Base-by-base conservation (phyloP, 1,284 basidiomycete species). In the Thecaphora frezii region DNA sequence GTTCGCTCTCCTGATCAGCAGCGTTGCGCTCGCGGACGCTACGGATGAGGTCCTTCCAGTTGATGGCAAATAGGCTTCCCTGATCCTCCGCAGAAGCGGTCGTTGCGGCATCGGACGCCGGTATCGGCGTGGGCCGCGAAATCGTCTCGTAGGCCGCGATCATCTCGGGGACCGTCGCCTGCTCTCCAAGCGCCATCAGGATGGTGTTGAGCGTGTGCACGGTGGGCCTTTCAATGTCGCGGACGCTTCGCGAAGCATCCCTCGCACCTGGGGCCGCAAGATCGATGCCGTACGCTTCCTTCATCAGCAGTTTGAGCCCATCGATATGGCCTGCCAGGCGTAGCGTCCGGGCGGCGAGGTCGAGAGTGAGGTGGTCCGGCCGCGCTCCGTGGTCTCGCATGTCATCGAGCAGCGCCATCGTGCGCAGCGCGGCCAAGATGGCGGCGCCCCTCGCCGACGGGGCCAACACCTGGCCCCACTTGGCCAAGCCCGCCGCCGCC, bases 161-260 rank as follows among this genome's bases (percentile, higher is more conserved):
- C 76, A 78, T 78, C 45, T 76, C 63, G 2, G 66, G 58, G n/a
- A 72, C 70, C 2, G 50, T 66, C 18, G 61, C 66, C 42, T 74
- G 71, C 46, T 77, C 75, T n/a, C 75, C 76, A 22, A 78, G 67
- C 21, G 74, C 71, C 72, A 73, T 69, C 23, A 78, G 58, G 44
- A 71, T 57, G 22, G 72, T 76, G 52, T 77, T 75, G 50, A 78
- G 69, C 13, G 72, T 73, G 47, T 76, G 66, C 18, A 66, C 62
- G 12, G 58, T 70, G 12, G 69, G 66, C 18, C 54, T 44, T 24
- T 39, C 16, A 16, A 54, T 5, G 21, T 21, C 57, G 16, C 26
- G 12, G 21, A 5, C 4, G 42, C 42, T 28, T 23, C 42, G 16
- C 5, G 39, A 19, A 12, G 44, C 13, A 4, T 19, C 24, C 49